Evolutionary conservation across 495 filamentous ascomycete species (phyloP).

Genomic region (Penicillium parvum): DNA sequence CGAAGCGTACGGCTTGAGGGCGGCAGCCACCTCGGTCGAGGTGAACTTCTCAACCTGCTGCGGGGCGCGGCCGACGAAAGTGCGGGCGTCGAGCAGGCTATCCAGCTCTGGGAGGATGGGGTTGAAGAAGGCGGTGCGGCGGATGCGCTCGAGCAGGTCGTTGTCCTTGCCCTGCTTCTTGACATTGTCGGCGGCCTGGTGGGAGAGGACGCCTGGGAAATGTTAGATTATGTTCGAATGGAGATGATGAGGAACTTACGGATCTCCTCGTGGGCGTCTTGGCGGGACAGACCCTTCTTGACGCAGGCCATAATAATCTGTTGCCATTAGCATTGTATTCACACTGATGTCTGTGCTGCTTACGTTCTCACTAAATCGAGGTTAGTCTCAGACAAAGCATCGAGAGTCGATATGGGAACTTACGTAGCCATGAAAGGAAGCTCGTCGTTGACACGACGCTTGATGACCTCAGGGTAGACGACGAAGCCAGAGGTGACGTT

Average conservation of each 20-base stretch:
- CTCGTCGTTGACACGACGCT: constrained; percentile 64
- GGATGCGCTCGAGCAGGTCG: constrained; percentile 79
- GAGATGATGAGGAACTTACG: constrained; percentile 24
- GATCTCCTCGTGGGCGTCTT: constrained; percentile 91
- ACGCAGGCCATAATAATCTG: constrained; percentile 85
- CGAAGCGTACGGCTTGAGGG: constrained; percentile 46
- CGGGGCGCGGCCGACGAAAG: constrained; percentile 63
- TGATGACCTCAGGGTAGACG: constrained; percentile 79
- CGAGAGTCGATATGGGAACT: constrained; percentile 12
- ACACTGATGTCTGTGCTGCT: neutral
- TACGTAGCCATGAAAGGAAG: constrained; percentile 87
- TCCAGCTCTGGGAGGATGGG: constrained; percentile 78
- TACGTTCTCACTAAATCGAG: constrained; percentile 37
- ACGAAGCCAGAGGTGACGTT: constrained; percentile 82
- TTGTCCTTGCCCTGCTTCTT: constrained; percentile 78
- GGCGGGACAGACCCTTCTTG: constrained; percentile 67
- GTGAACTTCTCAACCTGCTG: constrained; percentile 57
- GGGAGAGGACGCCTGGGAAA: constrained; percentile 65
- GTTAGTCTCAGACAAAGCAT: constrained; percentile 12
- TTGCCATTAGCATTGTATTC: constrained; percentile 11
- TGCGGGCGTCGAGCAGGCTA: constrained; percentile 59
- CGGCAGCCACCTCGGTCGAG: constrained; percentile 48
- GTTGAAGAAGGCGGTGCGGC: constrained; percentile 69
- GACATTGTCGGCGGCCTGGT: constrained; percentile 74
- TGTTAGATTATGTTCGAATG: neutral